These are phyloP conservation scores for Alternaria brassicae DNA, from an alignment of 2,329 filamentous ascomycete species.

Conservation along the genomic window DNA sequence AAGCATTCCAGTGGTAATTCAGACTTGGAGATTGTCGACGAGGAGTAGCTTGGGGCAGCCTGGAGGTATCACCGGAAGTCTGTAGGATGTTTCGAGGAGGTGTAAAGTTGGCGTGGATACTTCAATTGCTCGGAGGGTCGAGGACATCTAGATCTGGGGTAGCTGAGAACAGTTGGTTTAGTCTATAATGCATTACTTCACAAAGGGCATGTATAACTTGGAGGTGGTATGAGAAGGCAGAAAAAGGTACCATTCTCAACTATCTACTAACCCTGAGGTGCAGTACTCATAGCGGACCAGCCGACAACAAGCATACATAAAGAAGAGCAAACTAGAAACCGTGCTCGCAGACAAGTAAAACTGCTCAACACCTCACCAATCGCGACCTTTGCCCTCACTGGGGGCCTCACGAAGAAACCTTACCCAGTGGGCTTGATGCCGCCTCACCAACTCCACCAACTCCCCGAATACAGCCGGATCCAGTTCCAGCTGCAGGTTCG, in stretches of 20 bases:
- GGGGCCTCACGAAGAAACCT: not conserved
- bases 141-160: too few species aligned
- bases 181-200: not conserved
- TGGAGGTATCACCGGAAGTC: not conserved
- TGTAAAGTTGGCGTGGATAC: not conserved
- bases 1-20: not conserved
- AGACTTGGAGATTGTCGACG: not conserved
- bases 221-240: not conserved
- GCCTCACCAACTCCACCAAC: not conserved
- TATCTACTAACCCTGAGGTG: slow-evolving; percentile 1
- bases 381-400: not conserved
- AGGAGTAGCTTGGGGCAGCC: not conserved
- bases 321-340: not conserved
- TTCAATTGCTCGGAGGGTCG: not conserved
- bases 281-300: not conserved
- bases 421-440: not conserved
- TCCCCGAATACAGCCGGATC: not conserved
- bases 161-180: not conserved
- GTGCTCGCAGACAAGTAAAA: not conserved
- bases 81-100: not conserved
- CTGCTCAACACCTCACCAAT: not conserved
- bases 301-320: slow-evolving; percentile 4
- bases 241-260: slow-evolving; percentile 1
- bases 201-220: not conserved
- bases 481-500: not conserved